phyloP scores from a whole-genome alignment of 2,329 filamentous ascomycete species.

The Davidsoniella neocaledoniae region DNA sequence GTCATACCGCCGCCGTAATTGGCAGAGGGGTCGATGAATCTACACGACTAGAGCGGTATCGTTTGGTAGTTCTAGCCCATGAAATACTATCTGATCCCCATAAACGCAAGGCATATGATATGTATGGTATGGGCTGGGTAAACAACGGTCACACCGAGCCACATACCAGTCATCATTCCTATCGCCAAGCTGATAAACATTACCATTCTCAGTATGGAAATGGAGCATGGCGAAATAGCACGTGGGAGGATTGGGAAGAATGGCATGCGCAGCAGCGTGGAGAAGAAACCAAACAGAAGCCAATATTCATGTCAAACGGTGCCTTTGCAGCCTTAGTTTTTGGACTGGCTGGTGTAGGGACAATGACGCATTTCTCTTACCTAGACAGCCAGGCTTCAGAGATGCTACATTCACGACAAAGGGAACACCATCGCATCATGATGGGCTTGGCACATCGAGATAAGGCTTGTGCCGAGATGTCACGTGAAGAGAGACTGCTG shows the following conservation, averaged over 20 bases:
- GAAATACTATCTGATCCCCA: constrained; percentile 67
- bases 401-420: constrained; percentile 48
- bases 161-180: constrained; percentile 23
- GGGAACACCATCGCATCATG: constrained; percentile 48
- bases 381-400: constrained; percentile 44
- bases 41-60: constrained; percentile 69
- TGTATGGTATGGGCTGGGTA: constrained; percentile 66
- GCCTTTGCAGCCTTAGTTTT: constrained; percentile 59
- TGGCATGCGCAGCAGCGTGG: constrained; percentile 42
- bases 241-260: constrained; percentile 94
- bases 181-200: constrained; percentile 25
- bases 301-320: constrained; percentile 58
- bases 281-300: constrained; percentile 26
- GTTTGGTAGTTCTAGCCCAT: constrained; percentile 74
- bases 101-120: constrained; percentile 69
- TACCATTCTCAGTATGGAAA: constrained; percentile 30
- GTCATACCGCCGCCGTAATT: constrained; percentile 15
- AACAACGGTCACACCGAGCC: constrained; percentile 37
- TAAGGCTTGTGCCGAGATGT: constrained; percentile 14
- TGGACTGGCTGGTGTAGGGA: constrained; percentile 47
- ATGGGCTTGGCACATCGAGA: constrained; percentile 31
- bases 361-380: constrained; percentile 54
- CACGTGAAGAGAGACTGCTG: constrained; percentile 14
- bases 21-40: constrained; percentile 1
- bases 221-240: constrained; percentile 54